phyloP scores from a whole-genome alignment of 805 yeast species.

The Candida vartiovaarae region DNA sequence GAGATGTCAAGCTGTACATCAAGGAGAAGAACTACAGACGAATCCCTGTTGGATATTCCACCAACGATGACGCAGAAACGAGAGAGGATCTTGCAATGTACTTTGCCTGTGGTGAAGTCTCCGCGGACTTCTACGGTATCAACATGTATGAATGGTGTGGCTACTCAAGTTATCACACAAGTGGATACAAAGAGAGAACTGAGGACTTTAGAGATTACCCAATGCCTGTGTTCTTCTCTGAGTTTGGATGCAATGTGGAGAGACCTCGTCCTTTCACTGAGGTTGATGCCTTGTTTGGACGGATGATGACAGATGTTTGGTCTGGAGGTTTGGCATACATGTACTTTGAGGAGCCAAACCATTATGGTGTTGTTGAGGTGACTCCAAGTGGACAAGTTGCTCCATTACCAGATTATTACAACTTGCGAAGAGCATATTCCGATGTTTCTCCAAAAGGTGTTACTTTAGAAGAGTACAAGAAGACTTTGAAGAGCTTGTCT shows the following conservation, averaged over 20 bases:
- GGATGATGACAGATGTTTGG: constrained; percentile 72
- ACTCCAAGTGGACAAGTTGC: constrained; percentile 33
- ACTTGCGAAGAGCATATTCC: constrained; percentile 46
- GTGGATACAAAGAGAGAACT: constrained; percentile 65
- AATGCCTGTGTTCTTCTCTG: constrained; percentile 71
- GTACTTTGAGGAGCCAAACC: constrained; percentile 72
- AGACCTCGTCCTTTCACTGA: constrained; percentile 69
- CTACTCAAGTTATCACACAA: constrained; percentile 45
- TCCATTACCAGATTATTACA: constrained; percentile 52
- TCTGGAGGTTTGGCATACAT: constrained; percentile 82
- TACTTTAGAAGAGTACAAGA: constrained; percentile 23
- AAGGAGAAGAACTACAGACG: constrained; percentile 53
- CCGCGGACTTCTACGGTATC: constrained; percentile 73
- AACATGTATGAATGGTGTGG: constrained; percentile 93
- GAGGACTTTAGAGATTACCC: constrained; percentile 56
- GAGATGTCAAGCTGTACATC: constrained; percentile 81
- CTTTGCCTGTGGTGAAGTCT: constrained; percentile 70
- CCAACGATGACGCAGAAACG: constrained; percentile 81
- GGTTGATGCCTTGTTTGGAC: constrained; percentile 55
- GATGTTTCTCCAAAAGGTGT: constrained; percentile 41
- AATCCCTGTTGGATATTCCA: constrained; percentile 92
- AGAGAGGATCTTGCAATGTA: constrained; percentile 76
- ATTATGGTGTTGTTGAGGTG: constrained; percentile 63
- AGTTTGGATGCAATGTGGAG: constrained; percentile 68
- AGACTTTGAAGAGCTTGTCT: constrained; percentile 21